Percentiles rank a stretch among this genome's conserved stretches.
These are phyloP conservation scores for Tremella fuciformis DNA, from an alignment of 768 basidiomycete species.

Conservation along the genomic window DNA sequence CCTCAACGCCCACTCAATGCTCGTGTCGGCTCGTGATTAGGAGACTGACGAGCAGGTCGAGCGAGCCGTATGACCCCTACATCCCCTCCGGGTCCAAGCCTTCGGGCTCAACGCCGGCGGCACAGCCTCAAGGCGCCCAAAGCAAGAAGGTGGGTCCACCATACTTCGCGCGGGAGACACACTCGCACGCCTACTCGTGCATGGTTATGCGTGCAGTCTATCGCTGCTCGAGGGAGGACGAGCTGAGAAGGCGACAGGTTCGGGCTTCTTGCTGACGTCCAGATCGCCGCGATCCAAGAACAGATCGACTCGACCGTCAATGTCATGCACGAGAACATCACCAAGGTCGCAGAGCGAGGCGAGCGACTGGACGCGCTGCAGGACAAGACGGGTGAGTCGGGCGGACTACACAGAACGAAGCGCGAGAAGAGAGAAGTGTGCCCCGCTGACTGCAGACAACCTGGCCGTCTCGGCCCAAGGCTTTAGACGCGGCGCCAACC, in stretches of 20 bases:
- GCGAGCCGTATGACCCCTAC: constrained; percentile 96
- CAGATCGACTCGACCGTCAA: constrained; percentile 97
- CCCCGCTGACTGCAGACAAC: constrained; percentile 67
- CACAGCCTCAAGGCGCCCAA: constrained; percentile 16
- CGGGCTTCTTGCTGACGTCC: background rate
- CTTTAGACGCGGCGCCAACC: constrained; percentile 93
- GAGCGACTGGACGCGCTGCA: constrained; percentile 90
- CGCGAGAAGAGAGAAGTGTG: no score
- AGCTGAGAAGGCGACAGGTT: no score
- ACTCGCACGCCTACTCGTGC: no score
- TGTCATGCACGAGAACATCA: constrained; percentile 98
- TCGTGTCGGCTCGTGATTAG: no score
- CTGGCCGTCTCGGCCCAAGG: constrained; percentile 98
- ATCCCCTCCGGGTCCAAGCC: constrained; percentile 44
- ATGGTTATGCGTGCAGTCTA: no score
- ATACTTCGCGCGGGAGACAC: no score
- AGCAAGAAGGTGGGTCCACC: constrained; percentile 54
- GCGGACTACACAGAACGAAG: background rate
- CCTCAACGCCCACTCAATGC: no score
- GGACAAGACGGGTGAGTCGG: constrained; percentile 83
- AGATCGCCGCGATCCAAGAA: constrained; percentile 87
- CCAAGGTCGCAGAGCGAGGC: constrained; percentile 78
- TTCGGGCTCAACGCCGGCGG: constrained; percentile 54
- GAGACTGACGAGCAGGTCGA: constrained; percentile 62
- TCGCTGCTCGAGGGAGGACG: no score